phyloP scores from a whole-genome alignment of 2,329 filamentous ascomycete genomes.

The Cylindrodendrum hubeiense region DNA sequence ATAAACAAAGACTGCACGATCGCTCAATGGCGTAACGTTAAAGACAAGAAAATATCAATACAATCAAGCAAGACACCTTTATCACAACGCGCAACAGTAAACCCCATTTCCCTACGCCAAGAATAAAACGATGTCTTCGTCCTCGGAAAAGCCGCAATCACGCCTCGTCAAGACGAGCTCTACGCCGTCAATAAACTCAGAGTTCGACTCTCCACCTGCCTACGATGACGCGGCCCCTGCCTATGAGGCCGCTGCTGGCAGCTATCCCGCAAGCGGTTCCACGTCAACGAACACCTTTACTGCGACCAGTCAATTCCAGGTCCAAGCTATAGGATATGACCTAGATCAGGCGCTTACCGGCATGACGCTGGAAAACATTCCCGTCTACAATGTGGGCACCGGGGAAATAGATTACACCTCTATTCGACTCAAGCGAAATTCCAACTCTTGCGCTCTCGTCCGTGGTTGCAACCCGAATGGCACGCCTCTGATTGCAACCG shows the following conservation, averaged over 20 bases:
- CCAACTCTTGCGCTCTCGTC: slow-evolving; percentile 41
- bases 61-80: not conserved
- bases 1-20: slow-evolving; percentile 2
- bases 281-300: not conserved
- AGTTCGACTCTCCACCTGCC: not conserved
- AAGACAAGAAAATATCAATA: not conserved
- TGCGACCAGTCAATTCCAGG: slow-evolving; percentile 2
- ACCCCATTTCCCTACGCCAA: not conserved
- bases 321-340: slow-evolving; percentile 14
- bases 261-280: not conserved
- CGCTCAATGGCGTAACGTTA: too few species aligned
- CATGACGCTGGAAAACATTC: slow-evolving; percentile 9
- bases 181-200: not conserved
- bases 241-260: not conserved
- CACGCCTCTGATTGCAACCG: slow-evolving; percentile 36
- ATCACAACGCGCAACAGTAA: not conserved
- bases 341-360: not conserved
- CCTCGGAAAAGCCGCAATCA: not conserved
- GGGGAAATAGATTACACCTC: slow-evolving; percentile 30
- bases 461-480: slow-evolving; percentile 17
- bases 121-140: not conserved
- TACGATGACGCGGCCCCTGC: not conserved
- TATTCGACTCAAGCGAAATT: slow-evolving; percentile 33
- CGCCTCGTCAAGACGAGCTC: not conserved
- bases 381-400: slow-evolving; percentile 5